phyloP scores from a whole-genome alignment of 2,329 filamentous ascomycete genomes.

The Aspergillus fumigatiaffinis region DNA sequence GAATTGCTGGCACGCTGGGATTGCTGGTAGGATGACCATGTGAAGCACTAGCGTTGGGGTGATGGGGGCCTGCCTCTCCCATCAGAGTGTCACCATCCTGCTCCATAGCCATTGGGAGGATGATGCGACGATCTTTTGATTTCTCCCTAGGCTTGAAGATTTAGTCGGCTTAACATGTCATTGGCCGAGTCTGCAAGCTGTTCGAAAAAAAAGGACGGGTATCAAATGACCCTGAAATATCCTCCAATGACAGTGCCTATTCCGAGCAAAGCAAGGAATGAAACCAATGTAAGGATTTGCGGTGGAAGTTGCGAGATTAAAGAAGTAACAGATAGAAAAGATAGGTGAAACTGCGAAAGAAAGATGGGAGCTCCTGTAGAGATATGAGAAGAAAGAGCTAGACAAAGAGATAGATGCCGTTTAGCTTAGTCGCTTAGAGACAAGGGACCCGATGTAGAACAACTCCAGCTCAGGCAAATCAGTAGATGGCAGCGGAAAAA shows the following conservation, averaged over 20 bases:
- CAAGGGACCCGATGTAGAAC: not conserved
- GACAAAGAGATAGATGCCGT: not conserved
- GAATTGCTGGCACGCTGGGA: slow-evolving; percentile 11
- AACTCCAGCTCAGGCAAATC: not conserved
- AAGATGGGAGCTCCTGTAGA: not conserved
- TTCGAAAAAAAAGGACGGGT: not conserved
- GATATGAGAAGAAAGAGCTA: not conserved
- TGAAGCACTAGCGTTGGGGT: slow-evolving; percentile 14
- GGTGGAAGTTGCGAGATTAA: not conserved
- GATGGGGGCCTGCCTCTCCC: slow-evolving; percentile 26
- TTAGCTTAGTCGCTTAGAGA: not conserved
- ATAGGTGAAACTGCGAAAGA: not conserved
- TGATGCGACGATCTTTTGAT: slow-evolving; percentile 3
- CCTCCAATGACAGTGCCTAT: not conserved
- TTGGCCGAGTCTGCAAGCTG: slow-evolving; percentile 12
- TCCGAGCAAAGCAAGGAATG: not conserved
- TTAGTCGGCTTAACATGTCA: slow-evolving; percentile 11
- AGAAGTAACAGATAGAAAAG: not conserved
- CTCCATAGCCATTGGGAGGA: slow-evolving; percentile 22
- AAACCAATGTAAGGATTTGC: not conserved
- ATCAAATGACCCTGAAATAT: not conserved
- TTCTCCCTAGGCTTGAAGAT: slow-evolving; percentile 5
- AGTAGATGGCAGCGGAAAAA: not conserved
- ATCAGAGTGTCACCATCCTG: slow-evolving; percentile 40
- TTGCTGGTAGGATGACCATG: slow-evolving; percentile 10